Evolutionary conservation across 2,329 filamentous ascomycete species (phyloP).

Genomic region (Phyllachora maydis): DNA sequence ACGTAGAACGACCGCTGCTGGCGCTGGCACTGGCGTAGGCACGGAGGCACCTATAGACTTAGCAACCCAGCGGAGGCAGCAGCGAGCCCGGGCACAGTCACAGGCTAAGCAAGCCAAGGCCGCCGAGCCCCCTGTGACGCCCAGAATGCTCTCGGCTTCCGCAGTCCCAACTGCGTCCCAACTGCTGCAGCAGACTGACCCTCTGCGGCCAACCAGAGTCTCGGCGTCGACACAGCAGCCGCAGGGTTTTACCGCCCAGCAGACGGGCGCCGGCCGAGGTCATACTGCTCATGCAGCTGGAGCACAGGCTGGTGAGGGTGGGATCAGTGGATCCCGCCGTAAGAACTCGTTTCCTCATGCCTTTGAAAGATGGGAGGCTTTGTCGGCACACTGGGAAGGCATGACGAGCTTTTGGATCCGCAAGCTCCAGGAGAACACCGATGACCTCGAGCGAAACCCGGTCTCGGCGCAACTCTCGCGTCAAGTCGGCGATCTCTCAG

Average conservation of each 20-base stretch:
- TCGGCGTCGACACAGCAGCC: constrained; percentile 9
- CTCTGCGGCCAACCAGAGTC: constrained; percentile 7
- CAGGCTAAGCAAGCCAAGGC: no score
- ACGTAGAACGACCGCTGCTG: constrained; percentile 33
- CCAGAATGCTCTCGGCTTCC: no score
- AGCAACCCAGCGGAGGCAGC: constrained; percentile 12
- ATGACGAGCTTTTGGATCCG: constrained; percentile 95
- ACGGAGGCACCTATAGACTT: constrained; percentile 14
- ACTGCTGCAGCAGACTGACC: constrained; percentile 1
- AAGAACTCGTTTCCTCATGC: constrained; percentile 82
- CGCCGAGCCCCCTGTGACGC: no score
- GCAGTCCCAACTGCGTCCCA: no score
- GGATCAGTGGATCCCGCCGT: no score
- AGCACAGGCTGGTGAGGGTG: no score
- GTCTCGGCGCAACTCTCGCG: constrained; percentile 75
- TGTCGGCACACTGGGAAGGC: constrained; percentile 96
- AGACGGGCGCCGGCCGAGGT: no score
- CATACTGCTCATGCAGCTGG: no score
- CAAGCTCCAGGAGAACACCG: constrained; percentile 72
- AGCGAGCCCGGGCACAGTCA: constrained; percentile 11
- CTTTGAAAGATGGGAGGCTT: constrained; percentile 90
- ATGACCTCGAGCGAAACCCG: constrained; percentile 65
- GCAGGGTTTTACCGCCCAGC: constrained; percentile 6
- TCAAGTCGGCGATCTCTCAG: constrained; percentile 92
- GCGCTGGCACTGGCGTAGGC: constrained; percentile 13